Percentiles rank a stretch among this genome's conserved stretches.
phyloP scores from a whole-genome alignment of 768 basidiomycete genomes.

The Austroboletus eburneus region DNA sequence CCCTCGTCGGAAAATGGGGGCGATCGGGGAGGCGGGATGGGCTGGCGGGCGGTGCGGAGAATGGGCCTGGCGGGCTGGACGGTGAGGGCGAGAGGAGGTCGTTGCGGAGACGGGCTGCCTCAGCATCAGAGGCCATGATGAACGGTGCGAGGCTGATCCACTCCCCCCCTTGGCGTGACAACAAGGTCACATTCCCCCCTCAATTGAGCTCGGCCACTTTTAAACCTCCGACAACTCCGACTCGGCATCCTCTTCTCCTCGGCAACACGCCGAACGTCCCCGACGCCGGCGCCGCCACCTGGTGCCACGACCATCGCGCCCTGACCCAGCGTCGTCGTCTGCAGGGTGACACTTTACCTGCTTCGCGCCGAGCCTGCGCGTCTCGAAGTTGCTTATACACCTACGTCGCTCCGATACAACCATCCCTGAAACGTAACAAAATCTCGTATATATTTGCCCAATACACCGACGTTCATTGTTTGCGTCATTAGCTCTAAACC shows the following conservation, averaged over 20 bases:
- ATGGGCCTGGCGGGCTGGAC: slow-evolving; percentile 21
- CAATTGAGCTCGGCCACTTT: slow-evolving; percentile 6
- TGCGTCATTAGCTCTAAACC: slow-evolving; percentile 11
- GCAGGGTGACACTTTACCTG: slow-evolving; percentile 5
- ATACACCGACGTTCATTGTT: not conserved
- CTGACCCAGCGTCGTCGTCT: slow-evolving; percentile 25
- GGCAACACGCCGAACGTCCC: slow-evolving; percentile 32
- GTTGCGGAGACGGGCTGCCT: slow-evolving; percentile 27
- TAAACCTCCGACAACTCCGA: slow-evolving; percentile 11
- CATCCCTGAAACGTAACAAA: slow-evolving; percentile 19
- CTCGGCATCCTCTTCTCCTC: not conserved
- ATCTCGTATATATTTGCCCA: not conserved
- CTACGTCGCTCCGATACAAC: slow-evolving; percentile 4
- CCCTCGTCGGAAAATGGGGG: slow-evolving; percentile 53
- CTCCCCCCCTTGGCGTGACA: slow-evolving; percentile 16
- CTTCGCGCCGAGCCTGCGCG: slow-evolving; percentile 30
- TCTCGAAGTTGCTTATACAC: slow-evolving; percentile 37
- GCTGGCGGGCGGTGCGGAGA: slow-evolving; percentile 35
- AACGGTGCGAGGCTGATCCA: not conserved
- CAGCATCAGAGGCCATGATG: slow-evolving; percentile 30
- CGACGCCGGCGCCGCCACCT: slow-evolving; percentile 44
- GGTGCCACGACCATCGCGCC: slow-evolving; percentile 37
- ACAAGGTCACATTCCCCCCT: slow-evolving; percentile 13
- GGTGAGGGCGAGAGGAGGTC: slow-evolving; percentile 11
- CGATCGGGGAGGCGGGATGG: slow-evolving; percentile 46